These are phyloP conservation scores for Backusella circina DNA, from an alignment of 192 early-diverging fungal species.

Conservation along the genomic window DNA sequence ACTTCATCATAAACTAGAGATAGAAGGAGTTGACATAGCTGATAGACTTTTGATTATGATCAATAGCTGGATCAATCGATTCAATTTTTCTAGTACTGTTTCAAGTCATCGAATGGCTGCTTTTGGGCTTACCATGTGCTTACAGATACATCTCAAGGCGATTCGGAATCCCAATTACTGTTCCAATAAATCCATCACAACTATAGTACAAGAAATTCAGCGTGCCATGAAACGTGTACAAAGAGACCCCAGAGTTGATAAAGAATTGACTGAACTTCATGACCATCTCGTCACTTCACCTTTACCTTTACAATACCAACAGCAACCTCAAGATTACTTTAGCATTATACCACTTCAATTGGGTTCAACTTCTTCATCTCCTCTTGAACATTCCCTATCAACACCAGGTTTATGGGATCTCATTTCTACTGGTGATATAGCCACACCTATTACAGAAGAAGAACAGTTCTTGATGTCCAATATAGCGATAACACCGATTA, in stretches of 20 bases:
- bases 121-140: not conserved
- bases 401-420: not conserved
- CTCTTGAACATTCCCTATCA: not conserved
- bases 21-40: not conserved
- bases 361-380: not conserved
- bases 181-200: not conserved
- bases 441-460: not conserved
- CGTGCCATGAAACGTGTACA: not conserved
- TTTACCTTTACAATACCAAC: not conserved
- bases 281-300: not conserved
- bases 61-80: not conserved
- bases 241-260: not conserved
- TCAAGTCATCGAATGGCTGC: not conserved
- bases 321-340: not conserved
- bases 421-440: not conserved
- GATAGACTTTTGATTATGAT: conserved; percentile 1
- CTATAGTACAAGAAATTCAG: not conserved
- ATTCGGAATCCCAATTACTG: not conserved
- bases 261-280: not conserved
- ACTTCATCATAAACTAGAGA: not conserved
- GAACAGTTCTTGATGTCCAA: not conserved
- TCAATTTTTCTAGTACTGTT: not conserved
- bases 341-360: conserved; percentile 8
- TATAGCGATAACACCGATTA: not conserved
- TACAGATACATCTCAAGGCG: conserved; percentile 2